A percentile compares a stretch with the other conserved stretches of the same genome.
Conservation (phyloP, 192 early-diverging fungal species). For the Rhizoclosmatium sp. region DNA sequence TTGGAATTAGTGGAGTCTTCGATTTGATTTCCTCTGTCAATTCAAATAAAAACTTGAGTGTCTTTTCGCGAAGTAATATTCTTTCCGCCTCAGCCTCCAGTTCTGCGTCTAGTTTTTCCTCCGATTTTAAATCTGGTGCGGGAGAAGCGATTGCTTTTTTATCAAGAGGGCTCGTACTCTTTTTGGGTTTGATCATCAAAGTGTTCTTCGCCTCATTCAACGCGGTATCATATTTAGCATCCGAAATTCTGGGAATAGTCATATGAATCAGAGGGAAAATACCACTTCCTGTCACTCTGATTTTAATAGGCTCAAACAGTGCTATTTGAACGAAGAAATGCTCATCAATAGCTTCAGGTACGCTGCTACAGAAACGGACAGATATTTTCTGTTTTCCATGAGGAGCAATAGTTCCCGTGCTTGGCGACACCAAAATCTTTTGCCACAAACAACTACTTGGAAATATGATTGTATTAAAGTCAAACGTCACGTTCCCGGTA, state of each 20-base stretch:
- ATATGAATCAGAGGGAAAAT: conserved; percentile 51
- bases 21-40: conserved; percentile 49
- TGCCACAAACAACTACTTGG: conserved; percentile 38
- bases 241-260: conserved; percentile 43
- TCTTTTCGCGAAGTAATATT: conserved; percentile 50
- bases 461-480: conserved; percentile 52
- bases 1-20: conserved; percentile 22
- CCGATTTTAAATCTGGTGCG: not conserved
- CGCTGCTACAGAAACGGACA: conserved; percentile 51
- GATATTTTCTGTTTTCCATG: conserved; percentile 50
- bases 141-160: not conserved
- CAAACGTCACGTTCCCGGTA: conserved; percentile 58
- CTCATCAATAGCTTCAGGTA: conserved; percentile 60
- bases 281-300: conserved; percentile 51
- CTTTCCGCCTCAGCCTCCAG: conserved; percentile 53
- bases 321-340: conserved; percentile 63
- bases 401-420: conserved; percentile 51
- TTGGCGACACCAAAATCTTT: conserved; percentile 52
- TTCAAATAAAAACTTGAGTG: conserved; percentile 39
- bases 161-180: not conserved
- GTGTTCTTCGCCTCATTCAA: conserved; percentile 30
- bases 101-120: conserved; percentile 45
- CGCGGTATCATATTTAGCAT: conserved; percentile 39
- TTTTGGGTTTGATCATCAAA: conserved; percentile 6
- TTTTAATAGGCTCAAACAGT: conserved; percentile 57